Conservation (phyloP, 2,329 filamentous ascomycete species). For the Cyphellophora europaea region DNA sequence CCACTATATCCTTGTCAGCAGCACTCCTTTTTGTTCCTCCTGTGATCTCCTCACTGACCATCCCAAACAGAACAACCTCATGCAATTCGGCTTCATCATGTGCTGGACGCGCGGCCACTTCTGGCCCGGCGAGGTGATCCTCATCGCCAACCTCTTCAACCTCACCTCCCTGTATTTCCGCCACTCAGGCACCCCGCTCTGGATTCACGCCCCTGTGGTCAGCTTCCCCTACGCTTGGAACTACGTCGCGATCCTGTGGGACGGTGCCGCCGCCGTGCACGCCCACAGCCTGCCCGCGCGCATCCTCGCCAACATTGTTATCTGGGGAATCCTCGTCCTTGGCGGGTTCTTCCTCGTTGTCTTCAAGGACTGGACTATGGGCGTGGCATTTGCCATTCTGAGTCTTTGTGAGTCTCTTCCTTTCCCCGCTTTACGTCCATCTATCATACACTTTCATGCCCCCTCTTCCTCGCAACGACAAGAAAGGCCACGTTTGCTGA, state of each 20-base stretch:
- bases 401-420: slow-evolving; percentile 48
- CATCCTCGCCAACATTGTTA: slow-evolving; percentile 76
- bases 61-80: slow-evolving; percentile 55
- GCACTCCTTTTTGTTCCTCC: not conserved
- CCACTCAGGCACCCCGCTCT: slow-evolving; percentile 59
- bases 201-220: slow-evolving; percentile 68
- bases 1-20: slow-evolving; percentile 60
- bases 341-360: slow-evolving; percentile 65
- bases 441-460: too few relatives aligned
- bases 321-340: slow-evolving; percentile 73
- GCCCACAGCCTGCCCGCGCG: slow-evolving; percentile 58
- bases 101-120: slow-evolving; percentile 72
- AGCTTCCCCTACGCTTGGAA: slow-evolving; percentile 78
- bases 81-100: slow-evolving; percentile 73
- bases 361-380: slow-evolving; percentile 70
- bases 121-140: slow-evolving; percentile 63
- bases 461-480: too few relatives aligned
- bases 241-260: slow-evolving; percentile 80
- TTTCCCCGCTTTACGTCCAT: too few relatives aligned
- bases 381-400: slow-evolving; percentile 67
- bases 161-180: slow-evolving; percentile 71
- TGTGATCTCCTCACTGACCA: not conserved
- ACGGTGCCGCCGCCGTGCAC: slow-evolving; percentile 73
- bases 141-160: slow-evolving; percentile 76
- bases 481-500: too few relatives aligned